phyloP scores from a whole-genome alignment of 352 stramenopile species.

The Aphanomyces cochlioides region DNA sequence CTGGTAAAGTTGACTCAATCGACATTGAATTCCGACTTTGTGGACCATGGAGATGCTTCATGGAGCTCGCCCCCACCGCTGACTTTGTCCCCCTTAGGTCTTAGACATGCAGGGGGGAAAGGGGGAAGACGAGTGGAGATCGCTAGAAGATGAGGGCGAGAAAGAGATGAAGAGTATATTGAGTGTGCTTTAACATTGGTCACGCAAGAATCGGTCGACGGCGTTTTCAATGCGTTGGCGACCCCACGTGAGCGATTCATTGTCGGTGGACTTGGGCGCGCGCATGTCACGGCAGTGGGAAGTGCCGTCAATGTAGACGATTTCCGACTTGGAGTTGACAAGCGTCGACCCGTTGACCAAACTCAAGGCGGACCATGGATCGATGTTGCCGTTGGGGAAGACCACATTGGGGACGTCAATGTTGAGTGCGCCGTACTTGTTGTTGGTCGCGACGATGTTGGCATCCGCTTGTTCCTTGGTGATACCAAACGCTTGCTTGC shows the following conservation, averaged over 20 bases:
- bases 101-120: neutral
- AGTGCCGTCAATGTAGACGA: slow-evolving; percentile 25
- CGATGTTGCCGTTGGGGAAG: slow-evolving; percentile 76
- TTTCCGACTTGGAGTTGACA: slow-evolving; percentile 18
- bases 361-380: slow-evolving; percentile 55
- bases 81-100: neutral
- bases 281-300: slow-evolving; percentile 25
- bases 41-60: too few species aligned
- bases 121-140: neutral
- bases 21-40: too few species aligned
- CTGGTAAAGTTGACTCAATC: neutral
- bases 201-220: slow-evolving; percentile 14
- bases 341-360: slow-evolving; percentile 23
- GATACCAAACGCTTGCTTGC: slow-evolving; percentile 62
- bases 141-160: neutral
- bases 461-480: slow-evolving; percentile 46
- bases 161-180: too few species aligned
- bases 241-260: neutral
- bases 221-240: slow-evolving; percentile 15
- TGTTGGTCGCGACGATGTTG: slow-evolving; percentile 52
- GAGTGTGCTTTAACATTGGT: neutral
- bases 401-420: slow-evolving; percentile 71
- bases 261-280: slow-evolving; percentile 1
- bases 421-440: slow-evolving; percentile 64
- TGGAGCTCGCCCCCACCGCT: neutral